These are phyloP conservation scores for Hypoxylon fuscum DNA, from an alignment of 495 filamentous ascomycete species.

Conservation along the genomic window DNA sequence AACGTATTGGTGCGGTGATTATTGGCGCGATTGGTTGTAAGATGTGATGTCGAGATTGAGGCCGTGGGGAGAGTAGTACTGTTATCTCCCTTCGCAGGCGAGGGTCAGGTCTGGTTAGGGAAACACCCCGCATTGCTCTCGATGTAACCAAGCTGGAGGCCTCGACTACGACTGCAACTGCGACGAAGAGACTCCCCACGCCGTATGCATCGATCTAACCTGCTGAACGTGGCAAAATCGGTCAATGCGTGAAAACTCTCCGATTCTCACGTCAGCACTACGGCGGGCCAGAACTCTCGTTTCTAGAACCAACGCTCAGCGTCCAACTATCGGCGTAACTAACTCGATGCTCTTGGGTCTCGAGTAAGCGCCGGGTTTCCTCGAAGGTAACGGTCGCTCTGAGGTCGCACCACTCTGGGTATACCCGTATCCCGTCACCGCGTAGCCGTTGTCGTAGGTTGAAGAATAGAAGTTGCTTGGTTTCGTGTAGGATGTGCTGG, in stretches of 20 bases:
- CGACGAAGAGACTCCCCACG: conserved; percentile 34
- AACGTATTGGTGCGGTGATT: conserved; percentile 13
- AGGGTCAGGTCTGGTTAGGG: conserved; percentile 8
- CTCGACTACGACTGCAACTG: conserved; percentile 18
- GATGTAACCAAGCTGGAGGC: conserved; percentile 30
- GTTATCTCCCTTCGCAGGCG: conserved; percentile 25
- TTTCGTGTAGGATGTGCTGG: conserved; percentile 56
- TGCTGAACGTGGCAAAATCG: conserved; percentile 35
- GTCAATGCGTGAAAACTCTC: conserved; percentile 33
- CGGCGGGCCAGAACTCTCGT: conserved; percentile 14
- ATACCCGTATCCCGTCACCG: conserved; percentile 43
- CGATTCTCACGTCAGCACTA: conserved; percentile 41
- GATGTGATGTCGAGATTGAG: conserved; percentile 23
- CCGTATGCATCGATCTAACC: conserved; percentile 29
- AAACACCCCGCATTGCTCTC: conserved; percentile 34
- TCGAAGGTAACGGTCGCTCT: conserved; percentile 56
- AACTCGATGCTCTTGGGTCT: conserved; percentile 62
- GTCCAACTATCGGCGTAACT: conserved; percentile 58
- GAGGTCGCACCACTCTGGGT: conserved; percentile 39
- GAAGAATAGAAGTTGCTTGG: conserved; percentile 50
- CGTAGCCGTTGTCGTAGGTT: conserved; percentile 57
- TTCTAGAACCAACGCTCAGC: conserved; percentile 38
- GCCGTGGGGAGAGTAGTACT: conserved; percentile 32
- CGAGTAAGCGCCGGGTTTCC: conserved; percentile 55
- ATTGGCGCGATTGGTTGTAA: conserved; percentile 10